Evolutionary conservation across 768 basidiomycete species (phyloP), one percentile per base, ranked within the genome.

Genomic region (Psilocybe azurescens): DNA sequence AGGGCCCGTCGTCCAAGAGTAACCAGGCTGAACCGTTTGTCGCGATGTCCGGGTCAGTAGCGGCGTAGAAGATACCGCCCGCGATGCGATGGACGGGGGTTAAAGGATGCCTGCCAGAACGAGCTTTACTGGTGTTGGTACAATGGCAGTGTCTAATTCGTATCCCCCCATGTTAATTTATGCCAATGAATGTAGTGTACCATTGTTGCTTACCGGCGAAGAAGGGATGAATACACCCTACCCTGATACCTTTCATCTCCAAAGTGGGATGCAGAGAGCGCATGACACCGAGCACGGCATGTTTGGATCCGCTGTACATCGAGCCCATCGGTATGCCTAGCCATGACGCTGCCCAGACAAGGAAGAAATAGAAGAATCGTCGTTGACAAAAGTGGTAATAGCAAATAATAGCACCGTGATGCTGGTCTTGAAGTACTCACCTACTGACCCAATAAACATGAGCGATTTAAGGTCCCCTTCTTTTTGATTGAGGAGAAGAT

Each of bases 381-480:
- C 33, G 33, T 36, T 11, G 11, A 11, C 33, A 36, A 11, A 11
- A 7, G 33, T 36, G 3, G 11, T 36, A 36, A 36, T 36, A 36
- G 33, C 3, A 11, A 36, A 36, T 11, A 36, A 6, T 36, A 11
- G 33, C 33, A 36, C 24, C 24, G 24, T 24, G 24, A 36, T 10
- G 11, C 30, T 24, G 28, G 30, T 24, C 41, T 18, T n/a, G 3
- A 39, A 41, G 11, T 11, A 63, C 73, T 9, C 57, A 83, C 84
- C 83, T 72, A 88, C 80, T 20, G 86, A 87, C 13, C 85, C 86
- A 38, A 86, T 76, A 13, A 87, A 69, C 29, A 86, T 74, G 49
- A 87, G 62, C 5, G 83, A 71, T 64, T 86, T 87, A 38, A 82
- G 76, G n/a, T 77, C 74, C 51, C 70, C 75, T 28, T 70, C 56